phyloP scores from a whole-genome alignment of 2,329 filamentous ascomycete genomes.

The Davidsoniella neocaledoniae region DNA sequence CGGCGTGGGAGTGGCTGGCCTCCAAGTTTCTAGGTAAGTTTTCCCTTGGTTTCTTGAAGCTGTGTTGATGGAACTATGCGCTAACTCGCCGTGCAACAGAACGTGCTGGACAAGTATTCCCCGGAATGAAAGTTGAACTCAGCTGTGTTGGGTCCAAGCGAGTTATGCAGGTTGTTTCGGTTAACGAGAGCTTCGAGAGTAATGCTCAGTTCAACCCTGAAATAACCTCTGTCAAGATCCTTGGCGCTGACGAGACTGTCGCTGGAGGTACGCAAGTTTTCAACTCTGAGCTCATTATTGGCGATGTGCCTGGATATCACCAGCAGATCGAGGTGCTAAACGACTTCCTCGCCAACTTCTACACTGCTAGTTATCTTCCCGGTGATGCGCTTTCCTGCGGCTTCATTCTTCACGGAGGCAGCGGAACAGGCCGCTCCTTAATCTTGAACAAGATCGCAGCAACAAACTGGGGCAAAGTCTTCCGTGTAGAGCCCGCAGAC shows the following conservation, averaged over 20 bases:
- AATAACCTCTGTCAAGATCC: conserved; percentile 24
- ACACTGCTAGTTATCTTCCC: conserved; percentile 19
- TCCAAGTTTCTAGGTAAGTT: conserved; percentile 20
- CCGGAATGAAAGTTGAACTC: conserved; percentile 51
- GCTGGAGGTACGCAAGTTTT: conserved; percentile 13
- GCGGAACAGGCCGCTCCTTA: conserved; percentile 70
- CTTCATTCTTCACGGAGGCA: conserved; percentile 62
- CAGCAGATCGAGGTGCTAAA: conserved; percentile 51
- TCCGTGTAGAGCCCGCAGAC: conserved; percentile 39
- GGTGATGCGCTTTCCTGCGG: conserved; percentile 30
- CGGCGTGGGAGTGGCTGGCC: conserved; percentile 23
- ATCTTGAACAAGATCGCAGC: conserved; percentile 51
- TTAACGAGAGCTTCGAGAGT: conserved; percentile 7
- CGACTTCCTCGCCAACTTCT: conserved; percentile 41
- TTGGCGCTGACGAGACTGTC: conserved; percentile 17
- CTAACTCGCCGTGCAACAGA: conserved; percentile 21
- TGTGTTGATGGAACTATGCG: neutral
- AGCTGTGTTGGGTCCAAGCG: conserved; percentile 25
- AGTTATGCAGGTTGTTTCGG: conserved; percentile 10
- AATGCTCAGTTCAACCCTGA: conserved; percentile 22
- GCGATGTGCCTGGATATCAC: conserved; percentile 50
- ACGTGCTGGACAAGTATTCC: conserved; percentile 50
- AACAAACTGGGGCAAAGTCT: conserved; percentile 53
- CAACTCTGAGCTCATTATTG: conserved; percentile 14
- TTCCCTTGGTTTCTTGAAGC: neutral